Evolutionary conservation across 495 filamentous ascomycete species (phyloP), one percentile per base, ranked within the genome.

Genomic region (Penicillium flavigenum): DNA sequence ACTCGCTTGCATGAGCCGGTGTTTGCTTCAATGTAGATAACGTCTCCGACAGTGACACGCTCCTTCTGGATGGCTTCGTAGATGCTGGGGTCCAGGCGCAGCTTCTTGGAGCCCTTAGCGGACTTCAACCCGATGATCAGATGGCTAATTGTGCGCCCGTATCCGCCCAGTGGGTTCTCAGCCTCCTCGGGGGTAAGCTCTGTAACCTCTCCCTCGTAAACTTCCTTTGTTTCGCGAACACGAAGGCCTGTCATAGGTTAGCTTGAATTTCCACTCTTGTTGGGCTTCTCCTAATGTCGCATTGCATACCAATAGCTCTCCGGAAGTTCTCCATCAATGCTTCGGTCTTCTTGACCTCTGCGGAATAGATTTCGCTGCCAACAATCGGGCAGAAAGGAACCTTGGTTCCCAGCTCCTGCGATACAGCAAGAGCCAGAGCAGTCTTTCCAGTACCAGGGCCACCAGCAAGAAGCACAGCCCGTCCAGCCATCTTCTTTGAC

Each of bases 1-100:
- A 98, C 94, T 62, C 94, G 82, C 79, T 98, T 98, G 73, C 94
- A 96, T 39, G 94, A 90, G 52, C 94, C 94, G 7, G 94, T 98
- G 75, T 96, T 97, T 45, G 92, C 92, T 79, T 98, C 94, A 60
- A 98, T 96, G 76, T 97, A 98, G 72, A 98, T 91, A 61, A 98
- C 93, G 67, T 98, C 94, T 65, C 94, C 94, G 16, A 96, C 87
- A 0, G 91, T 88, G 47, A 98, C 94, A 17, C 92, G 81, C 80
- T 98, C 94, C 79, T 97, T 97, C 74, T 97, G 95, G 59, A 98
- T 94, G 31, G 92, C 93, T 75, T 98, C 94, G 80, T 98, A 98
- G 68, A 98, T 97, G 69, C 90, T 95, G 4, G 94, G 94, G 68
- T 98, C 94, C 38, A 98, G 79, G 39, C 93, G 87, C 57, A 98